Conservation (phyloP, 768 basidiomycete species). For the Phanerochaete carnosa region DNA sequence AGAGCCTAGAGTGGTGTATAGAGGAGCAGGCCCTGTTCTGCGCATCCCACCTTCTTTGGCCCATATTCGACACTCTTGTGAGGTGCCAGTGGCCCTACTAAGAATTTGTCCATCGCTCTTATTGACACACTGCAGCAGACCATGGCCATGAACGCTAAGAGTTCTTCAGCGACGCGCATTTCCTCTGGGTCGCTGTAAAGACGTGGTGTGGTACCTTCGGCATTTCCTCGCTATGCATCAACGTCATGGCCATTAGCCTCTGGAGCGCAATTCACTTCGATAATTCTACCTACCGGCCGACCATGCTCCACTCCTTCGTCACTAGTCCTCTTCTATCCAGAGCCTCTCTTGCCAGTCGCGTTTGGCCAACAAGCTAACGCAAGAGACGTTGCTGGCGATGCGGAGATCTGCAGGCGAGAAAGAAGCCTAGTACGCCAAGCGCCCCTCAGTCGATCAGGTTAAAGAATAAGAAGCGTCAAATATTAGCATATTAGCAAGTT, state of each 20-base stretch:
- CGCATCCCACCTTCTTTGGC: no score
- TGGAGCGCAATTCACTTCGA: slow-evolving; percentile 11
- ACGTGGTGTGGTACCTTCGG: slow-evolving; percentile 7
- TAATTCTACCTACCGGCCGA: not conserved
- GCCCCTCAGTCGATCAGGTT: no score
- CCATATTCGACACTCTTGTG: no score
- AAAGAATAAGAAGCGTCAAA: not conserved
- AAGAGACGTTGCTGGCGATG: not conserved
- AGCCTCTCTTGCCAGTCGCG: not conserved
- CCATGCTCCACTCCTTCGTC: not conserved
- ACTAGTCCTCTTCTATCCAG: slow-evolving; percentile 6
- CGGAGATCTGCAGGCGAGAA: not conserved
- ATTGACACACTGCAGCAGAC: no score
- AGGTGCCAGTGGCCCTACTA: no score
- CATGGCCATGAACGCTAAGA: not conserved
- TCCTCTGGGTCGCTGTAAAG: slow-evolving; percentile 1
- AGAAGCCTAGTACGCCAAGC: not conserved
- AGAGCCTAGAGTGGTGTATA: no score
- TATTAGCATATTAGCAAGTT: not conserved
- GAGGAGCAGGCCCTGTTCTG: no score
- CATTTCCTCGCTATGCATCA: slow-evolving; percentile 10
- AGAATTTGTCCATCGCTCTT: no score
- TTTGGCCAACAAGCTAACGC: not conserved
- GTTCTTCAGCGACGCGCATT: not conserved
- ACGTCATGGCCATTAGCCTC: slow-evolving; percentile 8